Base-by-base conservation (phyloP, 176 grass and related monocot genomes). In the Lolium multiflorum region DNA sequence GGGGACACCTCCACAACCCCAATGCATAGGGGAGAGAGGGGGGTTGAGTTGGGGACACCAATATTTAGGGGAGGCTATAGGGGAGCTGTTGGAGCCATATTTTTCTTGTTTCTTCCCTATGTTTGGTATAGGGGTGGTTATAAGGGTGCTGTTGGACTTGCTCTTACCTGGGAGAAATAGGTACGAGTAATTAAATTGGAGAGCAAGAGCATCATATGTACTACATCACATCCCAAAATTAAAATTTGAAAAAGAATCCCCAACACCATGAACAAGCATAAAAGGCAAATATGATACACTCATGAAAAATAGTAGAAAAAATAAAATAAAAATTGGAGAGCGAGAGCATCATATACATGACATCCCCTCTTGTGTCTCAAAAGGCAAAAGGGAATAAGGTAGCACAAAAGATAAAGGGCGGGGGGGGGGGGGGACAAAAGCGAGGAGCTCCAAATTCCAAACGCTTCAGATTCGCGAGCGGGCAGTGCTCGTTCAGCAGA, bases 401-500 rank as follows among this genome's bases (percentile, higher is more conserved):
- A 31, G 28, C 28, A 31, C 28, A 31, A 31, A 31, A 31, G 28
- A 31, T 31, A 31, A 31, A 31, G 11, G 43, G 52, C 56, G 16
- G 60, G 15, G 76, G 64, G 31, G 66, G 24, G 8, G 59, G 56
- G 67, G 43, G 39, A 11, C 39, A 17, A 47, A 61, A 46, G 74
- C 16, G 22, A 63, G 9, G 78, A 31, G 14, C 77, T 80, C 21
- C 48, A 46, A 55, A 84, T 75, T 68, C 64, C n/a, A 76, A 62
- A 46, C 20, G 74, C 11, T 75, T 10, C 13, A 59, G 56, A 22
- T 12, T 25, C 38, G 11, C 4, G 28, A 13, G 69, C 14, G 50
- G 41, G 41, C 49, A n/a, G 31, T 71, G 73, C 22, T 5, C n/a
- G 47, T 17, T 3, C 56, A n/a, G 56, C 79, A 89, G 89, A 91